These are phyloP conservation scores for Turnera subulata DNA, from an alignment of 345 rosid species.

Conservation along the genomic window DNA sequence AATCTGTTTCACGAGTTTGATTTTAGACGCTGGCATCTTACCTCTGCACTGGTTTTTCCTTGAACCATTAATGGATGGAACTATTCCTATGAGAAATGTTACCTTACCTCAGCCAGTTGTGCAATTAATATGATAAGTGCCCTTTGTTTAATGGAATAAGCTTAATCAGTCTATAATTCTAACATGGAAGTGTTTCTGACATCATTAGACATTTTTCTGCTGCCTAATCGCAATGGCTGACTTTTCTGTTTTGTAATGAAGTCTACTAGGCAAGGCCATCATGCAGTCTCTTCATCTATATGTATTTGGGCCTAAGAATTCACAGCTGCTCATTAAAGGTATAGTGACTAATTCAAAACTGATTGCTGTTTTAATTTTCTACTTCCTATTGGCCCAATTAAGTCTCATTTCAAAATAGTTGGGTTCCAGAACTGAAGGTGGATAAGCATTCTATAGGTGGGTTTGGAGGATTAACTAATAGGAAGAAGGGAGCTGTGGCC, in stretches of 20 bases:
- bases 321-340: constrained; percentile 29
- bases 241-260: constrained; percentile 4
- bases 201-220: no score
- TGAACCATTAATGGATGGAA: no score
- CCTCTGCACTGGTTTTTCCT: no score
- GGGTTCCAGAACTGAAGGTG: constrained; percentile 35
- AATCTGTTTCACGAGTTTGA: no score
- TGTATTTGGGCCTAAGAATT: constrained; percentile 38
- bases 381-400: not conserved
- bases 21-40: no score
- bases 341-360: no score
- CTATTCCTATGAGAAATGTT: no score
- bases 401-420: not conserved
- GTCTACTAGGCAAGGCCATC: constrained; percentile 33
- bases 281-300: constrained; percentile 55
- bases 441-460: constrained; percentile 46
- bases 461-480: constrained; percentile 38
- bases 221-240: not conserved
- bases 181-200: no score
- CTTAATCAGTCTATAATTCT: no score
- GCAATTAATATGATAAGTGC: no score
- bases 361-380: not conserved
- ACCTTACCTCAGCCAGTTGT: no score
- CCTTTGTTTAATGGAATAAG: no score
- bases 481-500: constrained; percentile 53